Conservation (phyloP, 2,329 filamentous ascomycete species). For the Cucurbitaria berberidis region DNA sequence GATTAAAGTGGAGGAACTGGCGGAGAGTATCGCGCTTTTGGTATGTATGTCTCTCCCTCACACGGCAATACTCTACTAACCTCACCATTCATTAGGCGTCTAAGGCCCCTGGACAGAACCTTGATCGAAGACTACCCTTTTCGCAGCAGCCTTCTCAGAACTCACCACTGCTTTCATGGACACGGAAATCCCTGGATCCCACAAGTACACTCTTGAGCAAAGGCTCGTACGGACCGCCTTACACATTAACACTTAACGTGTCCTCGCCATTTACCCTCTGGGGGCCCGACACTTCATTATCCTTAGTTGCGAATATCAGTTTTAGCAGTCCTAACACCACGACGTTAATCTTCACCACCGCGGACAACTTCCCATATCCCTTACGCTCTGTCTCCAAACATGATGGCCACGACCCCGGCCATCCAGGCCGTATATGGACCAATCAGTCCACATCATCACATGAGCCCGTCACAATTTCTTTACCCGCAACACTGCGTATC, state of each 20-base stretch:
- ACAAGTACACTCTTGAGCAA: constrained; percentile 30
- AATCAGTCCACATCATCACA: constrained; percentile 58
- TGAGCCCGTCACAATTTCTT: constrained; percentile 45
- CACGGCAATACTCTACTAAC: background rate
- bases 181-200: constrained; percentile 7
- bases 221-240: constrained; percentile 56
- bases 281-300: constrained; percentile 53
- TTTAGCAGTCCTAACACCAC: constrained; percentile 26
- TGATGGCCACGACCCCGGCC: constrained; percentile 55
- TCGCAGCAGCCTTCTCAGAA: constrained; percentile 4
- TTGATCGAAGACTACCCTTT: constrained; percentile 46
- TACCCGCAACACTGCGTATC: constrained; percentile 49
- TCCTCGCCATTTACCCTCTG: constrained; percentile 55
- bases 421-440: constrained; percentile 61
- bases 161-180: constrained; percentile 45
- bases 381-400: constrained; percentile 53
- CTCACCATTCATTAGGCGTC: constrained; percentile 22
- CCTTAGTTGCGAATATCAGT: constrained; percentile 30
- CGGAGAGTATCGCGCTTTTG: constrained; percentile 48
- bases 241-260: constrained; percentile 49
- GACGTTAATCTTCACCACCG: constrained; percentile 50
- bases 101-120: constrained; percentile 53
- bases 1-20: constrained; percentile 34
- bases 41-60: constrained; percentile 4
- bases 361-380: constrained; percentile 53